Evolutionary conservation across 148 eudicot species (phyloP).

Genomic region (Suaeda aralocaspica): DNA sequence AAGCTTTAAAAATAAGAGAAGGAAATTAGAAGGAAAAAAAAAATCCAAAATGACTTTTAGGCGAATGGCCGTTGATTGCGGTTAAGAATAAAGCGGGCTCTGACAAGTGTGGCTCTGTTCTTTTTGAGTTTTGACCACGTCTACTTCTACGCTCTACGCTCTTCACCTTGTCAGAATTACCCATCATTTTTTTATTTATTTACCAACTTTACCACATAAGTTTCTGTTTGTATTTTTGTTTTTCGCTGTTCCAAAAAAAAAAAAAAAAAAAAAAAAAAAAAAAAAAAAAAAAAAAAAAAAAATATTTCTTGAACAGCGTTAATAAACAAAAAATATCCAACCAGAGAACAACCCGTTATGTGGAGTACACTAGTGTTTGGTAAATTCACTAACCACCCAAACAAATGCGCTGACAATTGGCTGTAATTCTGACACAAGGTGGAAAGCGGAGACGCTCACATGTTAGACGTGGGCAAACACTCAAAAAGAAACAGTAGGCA

Average conservation of each 20-base stretch:
- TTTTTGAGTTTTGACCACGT: conserved; percentile 38
- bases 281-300: too few species aligned
- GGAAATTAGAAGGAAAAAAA: too few species aligned
- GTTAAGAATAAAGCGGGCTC: conserved; percentile 48
- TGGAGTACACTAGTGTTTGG: too few species aligned
- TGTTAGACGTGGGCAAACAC: conserved; percentile 30
- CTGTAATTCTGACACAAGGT: not conserved
- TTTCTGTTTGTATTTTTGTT: too few species aligned
- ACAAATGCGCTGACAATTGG: too few species aligned
- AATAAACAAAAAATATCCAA: too few species aligned
- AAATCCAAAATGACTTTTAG: not conserved
- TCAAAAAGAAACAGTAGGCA: conserved; percentile 24
- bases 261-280: conserved; percentile 1
- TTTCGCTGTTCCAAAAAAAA: too few species aligned
- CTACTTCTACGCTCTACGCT: not conserved
- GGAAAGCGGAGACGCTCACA: conserved; percentile 10
- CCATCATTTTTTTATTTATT: not conserved
- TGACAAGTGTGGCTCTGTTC: conserved; percentile 19
- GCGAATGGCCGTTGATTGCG: conserved; percentile 64
- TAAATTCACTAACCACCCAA: too few species aligned
- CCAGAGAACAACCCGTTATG: too few species aligned
- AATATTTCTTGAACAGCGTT: too few species aligned
- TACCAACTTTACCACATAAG: conserved; percentile 6
- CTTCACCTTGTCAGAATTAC: conserved; percentile 11
- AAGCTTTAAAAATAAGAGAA: too few species aligned